These are phyloP conservation scores for Sporothrix euskadiensis DNA, from an alignment of 2,329 filamentous ascomycete species.

Conservation along the genomic window DNA sequence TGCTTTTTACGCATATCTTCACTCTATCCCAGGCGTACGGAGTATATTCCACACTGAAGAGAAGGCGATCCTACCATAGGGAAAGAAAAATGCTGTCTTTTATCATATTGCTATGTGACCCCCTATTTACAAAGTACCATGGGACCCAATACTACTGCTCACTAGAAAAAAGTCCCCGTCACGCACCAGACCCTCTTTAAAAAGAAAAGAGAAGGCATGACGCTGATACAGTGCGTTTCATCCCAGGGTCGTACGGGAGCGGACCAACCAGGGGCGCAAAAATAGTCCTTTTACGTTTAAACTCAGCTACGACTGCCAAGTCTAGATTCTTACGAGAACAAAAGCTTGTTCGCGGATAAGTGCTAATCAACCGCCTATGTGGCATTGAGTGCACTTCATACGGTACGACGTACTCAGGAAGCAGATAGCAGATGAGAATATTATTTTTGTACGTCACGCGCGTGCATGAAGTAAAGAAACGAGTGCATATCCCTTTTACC, in stretches of 20 bases:
- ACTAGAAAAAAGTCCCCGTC: not conserved
- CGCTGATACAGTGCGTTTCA: constrained; percentile 5
- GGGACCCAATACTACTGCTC: not conserved
- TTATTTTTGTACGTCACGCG: too few relatives aligned
- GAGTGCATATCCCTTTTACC: too few relatives aligned
- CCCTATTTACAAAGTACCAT: not conserved
- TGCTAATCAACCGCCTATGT: not conserved
- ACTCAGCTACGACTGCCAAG: not conserved
- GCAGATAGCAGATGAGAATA: too few relatives aligned
- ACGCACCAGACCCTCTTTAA: not conserved
- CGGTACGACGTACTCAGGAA: too few relatives aligned
- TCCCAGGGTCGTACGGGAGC: not conserved
- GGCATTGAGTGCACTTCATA: not conserved
- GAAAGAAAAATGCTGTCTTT: too few relatives aligned
- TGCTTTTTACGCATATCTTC: not conserved
- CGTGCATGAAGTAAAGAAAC: too few relatives aligned
- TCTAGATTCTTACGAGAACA: not conserved
- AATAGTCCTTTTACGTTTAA: not conserved
- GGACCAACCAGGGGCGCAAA: not conserved
- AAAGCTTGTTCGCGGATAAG: not conserved
- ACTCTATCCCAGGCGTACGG: not conserved
- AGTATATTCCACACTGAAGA: not conserved
- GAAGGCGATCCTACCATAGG: not conserved
- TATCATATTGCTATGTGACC: not conserved
- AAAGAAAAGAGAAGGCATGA: not conserved